Base-by-base conservation (phyloP, 768 basidiomycete species). In the Russula ochroleuca region DNA sequence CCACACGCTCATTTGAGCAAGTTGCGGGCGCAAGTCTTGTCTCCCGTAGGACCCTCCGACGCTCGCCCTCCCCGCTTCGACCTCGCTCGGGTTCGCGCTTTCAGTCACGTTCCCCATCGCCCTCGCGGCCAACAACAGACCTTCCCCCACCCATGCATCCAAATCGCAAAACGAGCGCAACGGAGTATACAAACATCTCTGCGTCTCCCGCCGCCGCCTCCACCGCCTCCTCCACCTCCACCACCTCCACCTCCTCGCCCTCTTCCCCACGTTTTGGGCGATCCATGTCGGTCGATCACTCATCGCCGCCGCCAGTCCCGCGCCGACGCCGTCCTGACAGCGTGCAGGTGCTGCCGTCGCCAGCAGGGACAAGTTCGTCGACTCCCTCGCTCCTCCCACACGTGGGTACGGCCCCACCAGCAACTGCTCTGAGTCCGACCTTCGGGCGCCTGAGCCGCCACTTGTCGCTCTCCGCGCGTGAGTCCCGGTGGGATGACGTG, bases 271-370 rank as follows among this genome's bases (percentile, higher is more conserved):
- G 82, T 14, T 75, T 82, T 8, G 77, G 77, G 53, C 78, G 86
- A 13, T 83, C 83, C 41, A 84, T 79, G 68, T 85, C 84, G 0
- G 68, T 86, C 72, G 80, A 84, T 69, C 78, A 82, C 62, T 73
- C 76, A 1, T 73, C 76, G 0, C 71, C 75, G 11, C 72, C 76
- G 14, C 73, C 77, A 3, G 71, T 76, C 4, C 73, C 70, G 6
- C 76, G 81, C 10, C 75, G 82, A 11, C 80, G 77, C 51, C 78
- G 87, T 1, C 88, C 86, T 0, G 86, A 88, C 68, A 89, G 86
- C 68, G 78, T 84, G 49, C 86, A 87, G 66, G 67, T 85, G 21
- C 49, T 68, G 17, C 45, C 69, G 13, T 55, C 68, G 25, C 41
- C 55, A 4, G 59, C 57, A 10, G 59, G 19, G 0, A 15, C 61